phyloP scores from a whole-genome alignment of 2,329 filamentous ascomycete species.

The Didymella segeticola region DNA sequence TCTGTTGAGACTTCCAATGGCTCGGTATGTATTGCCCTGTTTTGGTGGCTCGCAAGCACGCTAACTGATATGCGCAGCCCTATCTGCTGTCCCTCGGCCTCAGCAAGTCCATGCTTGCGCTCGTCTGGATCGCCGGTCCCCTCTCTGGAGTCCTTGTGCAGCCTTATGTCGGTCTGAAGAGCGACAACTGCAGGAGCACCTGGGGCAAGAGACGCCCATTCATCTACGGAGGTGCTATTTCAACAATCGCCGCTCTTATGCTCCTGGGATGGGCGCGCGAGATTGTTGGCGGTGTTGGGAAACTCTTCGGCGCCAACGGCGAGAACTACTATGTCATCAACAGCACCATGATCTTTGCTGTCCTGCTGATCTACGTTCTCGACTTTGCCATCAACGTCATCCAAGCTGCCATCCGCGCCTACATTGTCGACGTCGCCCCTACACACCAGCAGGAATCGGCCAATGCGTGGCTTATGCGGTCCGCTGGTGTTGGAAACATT shows the following conservation, averaged over 20 bases:
- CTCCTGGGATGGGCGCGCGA: constrained; percentile 59
- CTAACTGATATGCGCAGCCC: constrained; percentile 44
- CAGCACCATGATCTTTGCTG: constrained; percentile 77
- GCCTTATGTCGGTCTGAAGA: constrained; percentile 61
- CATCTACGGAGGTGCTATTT: constrained; percentile 57
- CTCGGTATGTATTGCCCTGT: constrained; percentile 60
- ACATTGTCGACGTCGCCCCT: constrained; percentile 92
- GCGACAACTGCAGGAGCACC: constrained; percentile 56
- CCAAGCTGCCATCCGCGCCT: constrained; percentile 88
- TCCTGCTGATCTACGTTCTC: constrained; percentile 85
- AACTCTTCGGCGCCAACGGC: constrained; percentile 73
- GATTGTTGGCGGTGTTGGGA: constrained; percentile 68
- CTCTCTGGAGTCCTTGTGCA: constrained; percentile 61
- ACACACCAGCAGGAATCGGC: constrained; percentile 92
- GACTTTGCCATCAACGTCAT: constrained; percentile 97
- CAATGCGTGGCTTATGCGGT: constrained; percentile 91
- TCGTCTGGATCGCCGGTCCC: constrained; percentile 64
- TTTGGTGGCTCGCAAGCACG: background rate
- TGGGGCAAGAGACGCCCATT: constrained; percentile 62
- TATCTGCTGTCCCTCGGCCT: constrained; percentile 61
- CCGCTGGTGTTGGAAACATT: constrained; percentile 89
- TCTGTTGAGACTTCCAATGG: constrained; percentile 93
- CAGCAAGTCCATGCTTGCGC: constrained; percentile 58
- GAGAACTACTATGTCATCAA: constrained; percentile 69
- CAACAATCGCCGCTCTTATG: constrained; percentile 59